Percentiles rank a stretch among this genome's conserved stretches.
Conservation (phyloP, 768 basidiomycete genomes). For the Collybia nuda region DNA sequence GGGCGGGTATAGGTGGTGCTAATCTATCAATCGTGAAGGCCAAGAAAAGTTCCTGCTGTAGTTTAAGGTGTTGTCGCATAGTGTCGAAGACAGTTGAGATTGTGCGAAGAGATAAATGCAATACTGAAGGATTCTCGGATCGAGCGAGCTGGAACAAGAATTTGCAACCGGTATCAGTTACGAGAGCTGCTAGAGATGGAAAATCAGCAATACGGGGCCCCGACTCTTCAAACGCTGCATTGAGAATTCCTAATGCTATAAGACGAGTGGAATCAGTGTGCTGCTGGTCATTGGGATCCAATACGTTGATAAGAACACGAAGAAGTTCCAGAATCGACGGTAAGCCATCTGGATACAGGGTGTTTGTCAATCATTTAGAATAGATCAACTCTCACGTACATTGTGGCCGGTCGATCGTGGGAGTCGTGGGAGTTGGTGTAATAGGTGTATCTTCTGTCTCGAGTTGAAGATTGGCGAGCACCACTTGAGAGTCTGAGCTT, state of each 20-base stretch:
- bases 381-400: constrained; percentile 29
- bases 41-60: constrained; percentile 94
- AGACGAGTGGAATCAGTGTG: constrained; percentile 96
- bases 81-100: constrained; percentile 88
- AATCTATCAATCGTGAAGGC: constrained; percentile 93
- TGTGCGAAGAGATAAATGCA: constrained; percentile 80
- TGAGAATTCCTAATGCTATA: constrained; percentile 83
- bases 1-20: constrained; percentile 48
- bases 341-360: constrained; percentile 66
- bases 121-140: constrained; percentile 79
- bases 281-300: constrained; percentile 91
- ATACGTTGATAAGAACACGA: constrained; percentile 90
- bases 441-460: constrained; percentile 10
- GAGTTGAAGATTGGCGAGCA: constrained; percentile 3
- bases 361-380: constrained; percentile 2
- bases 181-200: constrained; percentile 72
- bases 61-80: constrained; percentile 81
- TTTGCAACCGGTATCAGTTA: constrained; percentile 91
- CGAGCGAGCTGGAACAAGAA: constrained; percentile 96
- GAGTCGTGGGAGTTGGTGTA: constrained; percentile 19
- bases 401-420: constrained; percentile 34
- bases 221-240: constrained; percentile 83
- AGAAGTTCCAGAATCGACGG: constrained; percentile 92
- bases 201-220: constrained; percentile 75
- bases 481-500: constrained; percentile 12